Conservation (phyloP, 2,329 filamentous ascomycete species). For the Ceratocystis colombiana region DNA sequence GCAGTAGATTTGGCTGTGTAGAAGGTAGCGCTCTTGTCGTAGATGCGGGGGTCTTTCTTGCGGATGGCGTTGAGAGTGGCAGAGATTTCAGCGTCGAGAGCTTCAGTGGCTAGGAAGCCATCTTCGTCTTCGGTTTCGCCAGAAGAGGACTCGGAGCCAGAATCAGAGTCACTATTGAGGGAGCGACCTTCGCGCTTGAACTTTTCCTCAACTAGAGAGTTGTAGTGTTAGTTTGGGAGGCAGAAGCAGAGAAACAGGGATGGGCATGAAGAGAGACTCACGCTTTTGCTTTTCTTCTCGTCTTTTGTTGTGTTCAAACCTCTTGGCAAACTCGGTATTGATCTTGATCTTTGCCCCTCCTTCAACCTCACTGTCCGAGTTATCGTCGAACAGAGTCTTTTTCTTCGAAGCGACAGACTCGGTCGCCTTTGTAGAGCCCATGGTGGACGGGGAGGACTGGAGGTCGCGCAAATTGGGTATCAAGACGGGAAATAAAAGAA, state of each 20-base stretch:
- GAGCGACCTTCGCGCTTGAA: conserved; percentile 55
- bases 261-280: conserved; percentile 34
- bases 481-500: background rate
- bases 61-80: conserved; percentile 80
- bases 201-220: conserved; percentile 70
- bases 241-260: too few relatives aligned
- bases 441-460: background rate
- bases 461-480: background rate
- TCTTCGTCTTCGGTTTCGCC: conserved; percentile 85
- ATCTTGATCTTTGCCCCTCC: conserved; percentile 56
- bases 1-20: conserved; percentile 54
- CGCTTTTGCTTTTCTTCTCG: conserved; percentile 69
- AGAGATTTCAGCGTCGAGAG: conserved; percentile 75
- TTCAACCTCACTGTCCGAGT: conserved; percentile 38
- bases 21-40: conserved; percentile 70
- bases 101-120: conserved; percentile 74
- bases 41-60: conserved; percentile 82
- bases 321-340: conserved; percentile 78
- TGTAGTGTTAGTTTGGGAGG: background rate
- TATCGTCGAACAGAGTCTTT: conserved; percentile 47
- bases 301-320: conserved; percentile 97
- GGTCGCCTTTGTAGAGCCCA: background rate
- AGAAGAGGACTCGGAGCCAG: conserved; percentile 52
- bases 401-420: conserved; percentile 27
- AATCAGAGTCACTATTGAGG: conserved; percentile 40